Evolutionary conservation across 306 rosid genomes (phyloP), one percentile per base, ranked within the genome.

Genomic region (Senna siamea): DNA sequence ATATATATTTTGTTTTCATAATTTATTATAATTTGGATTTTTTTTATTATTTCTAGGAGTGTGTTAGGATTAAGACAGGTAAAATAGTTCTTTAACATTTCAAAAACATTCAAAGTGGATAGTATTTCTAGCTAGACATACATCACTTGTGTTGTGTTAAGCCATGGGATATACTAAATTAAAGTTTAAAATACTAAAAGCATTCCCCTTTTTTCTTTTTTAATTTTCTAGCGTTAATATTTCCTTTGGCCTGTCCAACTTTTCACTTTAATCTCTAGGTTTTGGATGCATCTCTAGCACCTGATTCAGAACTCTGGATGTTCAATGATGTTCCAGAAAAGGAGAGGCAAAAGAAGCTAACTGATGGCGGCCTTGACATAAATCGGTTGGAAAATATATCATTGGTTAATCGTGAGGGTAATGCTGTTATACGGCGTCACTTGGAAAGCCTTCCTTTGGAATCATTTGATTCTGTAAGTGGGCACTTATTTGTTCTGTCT

Each of bases 241-340:
- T 34, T 54, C 32, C 47, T 61, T 44, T 43, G 43, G 52, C 57
- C 22, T 55, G 56, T 73, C 15, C 37, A 51, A 76, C 63, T 70
- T 60, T 64, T 68, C 30, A 73, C 48, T 57, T 43, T 63, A 65
- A 4, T 20, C 48, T 79, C 54, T 63, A 92, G 96, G 98, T 92
- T 47, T 74, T 92, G 88, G 98, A 92, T 71, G 98, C 94, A 61
- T 92, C 89, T 80, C 86, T 92, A 52, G 94, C 98, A 54, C 86
- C 70, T 50, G 86, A 87, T 66, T 90, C 98, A 47, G 98, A 92
- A 87, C 94, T 92, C 62, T 92, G 98, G 98, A 90, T 92, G 98
- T 92, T 92, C 83, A 92, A 90, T 78, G 98, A 90, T 75, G 96
- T 92, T 79, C 87, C 82, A 57, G 98, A 90, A 74, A 85, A 88